Evolutionary conservation across 192 early-diverging fungal species (phyloP), one percentile per base, ranked within the genome.

Genomic region (Coemansia sp.): DNA sequence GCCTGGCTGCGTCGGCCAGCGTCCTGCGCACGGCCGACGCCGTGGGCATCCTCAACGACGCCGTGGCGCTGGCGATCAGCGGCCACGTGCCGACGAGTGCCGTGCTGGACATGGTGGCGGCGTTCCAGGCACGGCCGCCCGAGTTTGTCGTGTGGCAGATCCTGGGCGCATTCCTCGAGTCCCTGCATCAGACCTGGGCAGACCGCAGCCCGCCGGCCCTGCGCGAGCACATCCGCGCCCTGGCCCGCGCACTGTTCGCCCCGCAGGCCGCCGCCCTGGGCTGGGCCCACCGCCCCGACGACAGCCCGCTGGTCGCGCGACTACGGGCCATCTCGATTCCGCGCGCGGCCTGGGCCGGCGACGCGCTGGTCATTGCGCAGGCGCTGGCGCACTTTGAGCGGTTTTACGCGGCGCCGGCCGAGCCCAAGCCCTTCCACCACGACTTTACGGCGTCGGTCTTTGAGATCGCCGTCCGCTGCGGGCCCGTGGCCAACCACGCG

Each of bases 31-130:
- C 78, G 10, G 87, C 87, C 42, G 97, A 99, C 79, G 90, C 91
- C 44, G 85, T 96, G 46, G 94, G 93, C 63, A 76, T 98, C 10
- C 65, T 99, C 65, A 86, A 89, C 40, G 97, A 99, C 87, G 84
- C 91, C 20, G 92, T 90, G 33, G 88, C 92, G 10, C 78, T 97
- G 52, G 90, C 90, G 22, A 75, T 82, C 40, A 91, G 94, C 77
- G 97, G 96, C 5, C 85, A 94, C 33, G 87, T 86, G 51, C 88
- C 85, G 60, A 96, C 96, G 11, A 84, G 86, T 60, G 88, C 85
- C 5, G 80, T 93, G 13, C 85, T 99, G 72, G 89, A 87, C 46
- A 77, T 99, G 52, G 73, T 96, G 22, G 83, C 85, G n/a, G 82
- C 89, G n/a, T 89, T 88, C 42, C 67, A 55, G 4, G 52, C 8